These are phyloP conservation scores for Colletotrichum endophyticum DNA, from an alignment of 2,329 filamentous ascomycete species.

Conservation along the genomic window DNA sequence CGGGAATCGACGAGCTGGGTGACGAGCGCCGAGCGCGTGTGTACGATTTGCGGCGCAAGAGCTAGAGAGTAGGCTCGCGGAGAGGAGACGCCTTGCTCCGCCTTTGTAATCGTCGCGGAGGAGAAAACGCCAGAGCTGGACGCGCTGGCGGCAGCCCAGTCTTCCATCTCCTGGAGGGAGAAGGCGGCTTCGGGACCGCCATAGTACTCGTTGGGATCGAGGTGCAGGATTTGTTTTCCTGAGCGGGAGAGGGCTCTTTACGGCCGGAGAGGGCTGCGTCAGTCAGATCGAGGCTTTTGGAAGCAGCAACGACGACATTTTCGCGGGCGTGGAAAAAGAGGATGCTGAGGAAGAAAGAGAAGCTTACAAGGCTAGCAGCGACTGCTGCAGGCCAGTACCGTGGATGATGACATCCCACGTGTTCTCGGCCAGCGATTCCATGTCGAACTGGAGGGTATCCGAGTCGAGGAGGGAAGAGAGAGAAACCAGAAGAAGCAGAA, in stretches of 20 bases:
- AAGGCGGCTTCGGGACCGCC: conserved; percentile 86
- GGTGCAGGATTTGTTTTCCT: conserved; percentile 87
- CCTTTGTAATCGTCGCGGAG: conserved; percentile 41
- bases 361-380: conserved; percentile 78
- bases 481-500: background rate
- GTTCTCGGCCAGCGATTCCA: conserved; percentile 78
- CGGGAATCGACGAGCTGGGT: conserved; percentile 85
- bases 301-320: conserved; percentile 12
- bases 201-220: conserved; percentile 89
- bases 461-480: background rate
- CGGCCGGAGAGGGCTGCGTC: conserved; percentile 59
- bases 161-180: conserved; percentile 79
- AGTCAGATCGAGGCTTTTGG: conserved; percentile 65
- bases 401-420: conserved; percentile 81
- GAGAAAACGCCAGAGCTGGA: conserved; percentile 35
- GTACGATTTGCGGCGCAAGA: conserved; percentile 85
- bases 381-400: conserved; percentile 80
- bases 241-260: conserved; percentile 90
- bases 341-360: conserved; percentile 31
- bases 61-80: conserved; percentile 83
- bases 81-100: conserved; percentile 48
- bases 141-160: conserved; percentile 64
- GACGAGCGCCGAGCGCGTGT: conserved; percentile 80
- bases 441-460: conserved; percentile 37
- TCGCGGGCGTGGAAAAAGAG: background rate